phyloP scores from a whole-genome alignment of 768 basidiomycete species.

The Lactifluus volemus region DNA sequence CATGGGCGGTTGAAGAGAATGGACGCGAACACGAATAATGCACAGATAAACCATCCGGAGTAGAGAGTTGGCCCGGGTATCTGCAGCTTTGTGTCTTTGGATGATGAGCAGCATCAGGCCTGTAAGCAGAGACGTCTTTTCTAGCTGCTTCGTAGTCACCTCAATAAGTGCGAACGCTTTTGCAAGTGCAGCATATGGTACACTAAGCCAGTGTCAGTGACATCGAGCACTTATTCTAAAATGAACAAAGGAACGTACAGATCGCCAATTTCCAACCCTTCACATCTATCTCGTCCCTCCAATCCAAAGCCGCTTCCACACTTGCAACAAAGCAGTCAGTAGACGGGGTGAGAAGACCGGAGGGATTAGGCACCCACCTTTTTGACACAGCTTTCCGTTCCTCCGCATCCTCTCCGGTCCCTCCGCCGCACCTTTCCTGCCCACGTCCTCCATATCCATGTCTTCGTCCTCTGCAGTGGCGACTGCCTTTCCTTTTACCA shows the following conservation, averaged over 20 bases:
- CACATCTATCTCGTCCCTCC: slow-evolving; percentile 62
- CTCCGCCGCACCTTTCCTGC: slow-evolving; percentile 24
- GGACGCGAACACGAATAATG: no score
- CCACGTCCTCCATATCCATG: slow-evolving; percentile 13
- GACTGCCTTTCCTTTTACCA: not conserved
- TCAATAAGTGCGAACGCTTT: no score
- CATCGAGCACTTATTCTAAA: no score
- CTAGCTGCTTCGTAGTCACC: no score
- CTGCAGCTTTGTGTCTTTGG: slow-evolving; percentile 68
- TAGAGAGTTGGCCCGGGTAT: slow-evolving; percentile 49
- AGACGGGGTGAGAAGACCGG: not conserved
- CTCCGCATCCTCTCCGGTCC: slow-evolving; percentile 20
- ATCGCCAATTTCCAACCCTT: slow-evolving; percentile 58
- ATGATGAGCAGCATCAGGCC: slow-evolving; percentile 88
- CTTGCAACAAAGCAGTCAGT: slow-evolving; percentile 27
- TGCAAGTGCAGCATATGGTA: slow-evolving; percentile 68
- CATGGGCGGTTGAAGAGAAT: not conserved
- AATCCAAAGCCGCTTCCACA: slow-evolving; percentile 58
- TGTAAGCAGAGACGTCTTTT: slow-evolving; percentile 31
- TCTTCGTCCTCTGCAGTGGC: slow-evolving; percentile 11
- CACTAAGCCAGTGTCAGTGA: slow-evolving; percentile 35
- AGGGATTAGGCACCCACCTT: slow-evolving; percentile 36
- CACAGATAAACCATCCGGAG: no score
- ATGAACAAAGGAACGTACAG: slow-evolving; percentile 1
- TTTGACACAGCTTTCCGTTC: slow-evolving; percentile 53